A percentile compares a stretch with the other conserved stretches of the same genome.
These are phyloP conservation scores for Chalciporus chontae DNA, from an alignment of 768 basidiomycete species.

Conservation along the genomic window DNA sequence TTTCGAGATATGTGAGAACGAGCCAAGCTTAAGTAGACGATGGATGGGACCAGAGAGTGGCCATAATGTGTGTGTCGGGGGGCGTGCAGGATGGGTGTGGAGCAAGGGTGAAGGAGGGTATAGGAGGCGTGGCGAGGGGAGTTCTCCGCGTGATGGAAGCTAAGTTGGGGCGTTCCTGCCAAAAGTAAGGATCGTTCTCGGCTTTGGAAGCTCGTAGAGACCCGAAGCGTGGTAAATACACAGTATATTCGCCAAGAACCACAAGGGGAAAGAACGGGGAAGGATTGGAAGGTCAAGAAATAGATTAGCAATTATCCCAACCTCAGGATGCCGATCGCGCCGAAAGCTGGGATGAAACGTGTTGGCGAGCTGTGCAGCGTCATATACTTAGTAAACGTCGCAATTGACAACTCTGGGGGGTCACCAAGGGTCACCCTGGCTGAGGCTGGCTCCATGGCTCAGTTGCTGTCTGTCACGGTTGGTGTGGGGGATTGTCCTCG, in stretches of 20 bases:
- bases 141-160: slow-evolving; percentile 1
- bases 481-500: neutral
- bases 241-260: slow-evolving; percentile 5
- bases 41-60: neutral
- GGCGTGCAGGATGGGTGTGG: neutral
- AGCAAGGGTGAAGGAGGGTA: slow-evolving; percentile 4
- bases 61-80: neutral
- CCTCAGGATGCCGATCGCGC: slow-evolving; percentile 18
- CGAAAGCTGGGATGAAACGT: slow-evolving; percentile 18
- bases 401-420: neutral
- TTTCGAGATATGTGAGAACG: slow-evolving; percentile 10
- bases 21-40: neutral
- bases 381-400: slow-evolving; percentile 16
- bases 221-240: slow-evolving; percentile 6
- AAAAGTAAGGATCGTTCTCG: neutral
- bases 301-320: slow-evolving; percentile 6
- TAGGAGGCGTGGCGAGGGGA: slow-evolving; percentile 1
- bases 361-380: slow-evolving; percentile 15
- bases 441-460: too few relatives aligned
- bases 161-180: neutral
- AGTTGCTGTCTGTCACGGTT: too few relatives aligned
- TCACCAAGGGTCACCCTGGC: too few relatives aligned
- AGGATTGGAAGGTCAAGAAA: neutral
- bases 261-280: slow-evolving; percentile 9
- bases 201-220: neutral